phyloP scores from a whole-genome alignment of 129 eudicot genomes.

The Helianthus tuberosus region DNA sequence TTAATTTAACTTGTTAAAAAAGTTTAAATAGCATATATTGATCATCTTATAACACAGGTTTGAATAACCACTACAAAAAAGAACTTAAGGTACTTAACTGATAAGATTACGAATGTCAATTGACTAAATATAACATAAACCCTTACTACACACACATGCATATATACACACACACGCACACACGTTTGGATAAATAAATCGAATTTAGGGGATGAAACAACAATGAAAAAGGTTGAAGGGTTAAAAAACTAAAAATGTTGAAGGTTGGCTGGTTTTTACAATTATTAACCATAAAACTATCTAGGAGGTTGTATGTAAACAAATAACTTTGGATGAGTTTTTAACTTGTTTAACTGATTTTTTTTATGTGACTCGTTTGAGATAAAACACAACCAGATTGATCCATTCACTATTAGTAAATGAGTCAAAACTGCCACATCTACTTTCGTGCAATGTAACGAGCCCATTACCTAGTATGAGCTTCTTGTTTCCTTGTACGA shows the following conservation, averaged over 20 bases:
- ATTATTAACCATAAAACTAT: not conserved
- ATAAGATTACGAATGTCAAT: not conserved
- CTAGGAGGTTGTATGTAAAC: not conserved
- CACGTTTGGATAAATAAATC: not conserved
- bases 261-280: not conserved
- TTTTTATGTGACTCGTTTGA: not conserved
- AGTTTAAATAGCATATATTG: not conserved
- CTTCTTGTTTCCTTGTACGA: conserved; percentile 96
- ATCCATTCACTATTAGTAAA: not conserved
- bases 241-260: not conserved
- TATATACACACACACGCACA: too few species aligned
- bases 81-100: not conserved
- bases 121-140: not conserved
- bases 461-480: conserved; percentile 79
- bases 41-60: not conserved
- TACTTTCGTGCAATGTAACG: conserved; percentile 9
- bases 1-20: too few species aligned
- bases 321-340: not conserved
- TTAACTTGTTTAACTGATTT: not conserved
- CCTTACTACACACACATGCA: too few species aligned
- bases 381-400: not conserved
- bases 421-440: not conserved
- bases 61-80: not conserved
- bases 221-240: not conserved
- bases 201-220: not conserved